Percentiles rank a stretch among this genome's conserved stretches.
phyloP scores from a whole-genome alignment of 2,329 filamentous ascomycete species.

The Penicillium griseofulvum region DNA sequence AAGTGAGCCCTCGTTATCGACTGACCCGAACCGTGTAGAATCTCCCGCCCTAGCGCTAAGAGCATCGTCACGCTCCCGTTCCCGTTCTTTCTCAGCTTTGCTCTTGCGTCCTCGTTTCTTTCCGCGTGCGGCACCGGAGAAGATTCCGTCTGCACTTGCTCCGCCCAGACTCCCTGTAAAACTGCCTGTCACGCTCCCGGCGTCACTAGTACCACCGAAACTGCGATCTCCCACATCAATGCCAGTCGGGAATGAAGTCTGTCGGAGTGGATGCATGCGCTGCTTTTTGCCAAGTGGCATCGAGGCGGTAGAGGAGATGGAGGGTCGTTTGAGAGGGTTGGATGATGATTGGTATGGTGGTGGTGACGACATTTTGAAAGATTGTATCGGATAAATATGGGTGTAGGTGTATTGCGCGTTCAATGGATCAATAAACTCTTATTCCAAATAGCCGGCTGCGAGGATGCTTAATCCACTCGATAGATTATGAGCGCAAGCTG shows the following conservation, averaged over 20 bases:
- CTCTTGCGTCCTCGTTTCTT: conserved; percentile 41
- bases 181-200: conserved; percentile 43
- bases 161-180: conserved; percentile 44
- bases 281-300: conserved; percentile 30
- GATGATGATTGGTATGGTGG: conserved; percentile 29
- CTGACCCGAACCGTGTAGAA: conserved; percentile 31
- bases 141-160: conserved; percentile 35
- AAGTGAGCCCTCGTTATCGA: conserved; percentile 36
- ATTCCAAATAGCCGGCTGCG: neutral
- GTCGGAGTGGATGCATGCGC: conserved; percentile 48
- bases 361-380: conserved; percentile 40
- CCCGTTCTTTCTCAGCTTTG: conserved; percentile 39
- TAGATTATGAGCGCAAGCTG: neutral
- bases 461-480: neutral
- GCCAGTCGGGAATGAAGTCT: conserved; percentile 45
- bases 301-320: conserved; percentile 40
- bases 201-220: conserved; percentile 37
- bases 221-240: conserved; percentile 32
- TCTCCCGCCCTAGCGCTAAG: conserved; percentile 26
- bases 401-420: no score
- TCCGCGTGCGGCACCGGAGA: conserved; percentile 25
- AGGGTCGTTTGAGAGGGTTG: conserved; percentile 43
- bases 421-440: neutral
- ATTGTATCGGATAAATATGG: neutral
- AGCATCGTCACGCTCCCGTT: conserved; percentile 33